Percentiles rank a stretch among this genome's conserved stretches.
Conservation (phyloP, 371 early-diverging fungal genomes). For the Actinomortierella wolfii region DNA sequence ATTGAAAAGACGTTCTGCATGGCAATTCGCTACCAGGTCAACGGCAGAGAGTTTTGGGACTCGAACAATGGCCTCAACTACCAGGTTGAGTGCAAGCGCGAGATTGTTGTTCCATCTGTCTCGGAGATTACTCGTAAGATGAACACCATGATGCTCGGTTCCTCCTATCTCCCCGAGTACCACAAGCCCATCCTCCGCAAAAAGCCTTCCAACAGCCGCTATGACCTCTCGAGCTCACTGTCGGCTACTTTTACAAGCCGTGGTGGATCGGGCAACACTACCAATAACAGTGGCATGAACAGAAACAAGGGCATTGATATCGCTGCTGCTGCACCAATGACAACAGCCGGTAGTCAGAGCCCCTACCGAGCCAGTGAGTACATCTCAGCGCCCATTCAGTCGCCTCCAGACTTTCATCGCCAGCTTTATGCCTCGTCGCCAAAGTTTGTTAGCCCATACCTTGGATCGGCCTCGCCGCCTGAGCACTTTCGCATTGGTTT, state of each 20-base stretch:
- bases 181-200: conserved; percentile 25
- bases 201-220: conserved; percentile 29
- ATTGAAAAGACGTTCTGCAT: conserved; percentile 49
- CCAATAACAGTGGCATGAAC: neutral
- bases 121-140: conserved; percentile 26
- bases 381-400: conserved; percentile 17
- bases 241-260: conserved; percentile 29
- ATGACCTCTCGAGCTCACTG: conserved; percentile 41
- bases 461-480: conserved; percentile 30
- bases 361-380: conserved; percentile 39
- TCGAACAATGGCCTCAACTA: conserved; percentile 79
- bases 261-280: conserved; percentile 1
- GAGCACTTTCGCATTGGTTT: conserved; percentile 28
- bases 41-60: conserved; percentile 78
- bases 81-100: conserved; percentile 51
- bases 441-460: conserved; percentile 21
- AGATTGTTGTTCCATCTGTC: conserved; percentile 7
- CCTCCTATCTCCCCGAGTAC: conserved; percentile 23
- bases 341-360: conserved; percentile 8
- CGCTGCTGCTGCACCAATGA: neutral
- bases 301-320: neutral
- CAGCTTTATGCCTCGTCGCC: conserved; percentile 35
- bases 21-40: conserved; percentile 62
- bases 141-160: conserved; percentile 15
- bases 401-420: conserved; percentile 24